phyloP scores from a whole-genome alignment of 1,284 basidiomycete genomes.

The Papiliotrema laurentii region DNA sequence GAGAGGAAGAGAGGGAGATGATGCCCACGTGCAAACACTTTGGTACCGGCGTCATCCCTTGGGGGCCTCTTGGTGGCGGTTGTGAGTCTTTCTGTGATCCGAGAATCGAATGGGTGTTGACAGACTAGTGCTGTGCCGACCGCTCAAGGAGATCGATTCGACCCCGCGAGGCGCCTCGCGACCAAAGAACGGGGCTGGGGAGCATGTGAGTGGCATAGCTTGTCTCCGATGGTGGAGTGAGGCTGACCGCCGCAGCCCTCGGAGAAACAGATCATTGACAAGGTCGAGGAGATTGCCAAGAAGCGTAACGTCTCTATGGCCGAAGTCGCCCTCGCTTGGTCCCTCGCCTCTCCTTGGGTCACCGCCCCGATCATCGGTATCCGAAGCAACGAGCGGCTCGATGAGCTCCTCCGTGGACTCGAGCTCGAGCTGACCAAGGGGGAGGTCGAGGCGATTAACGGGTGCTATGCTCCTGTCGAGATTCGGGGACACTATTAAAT shows the following conservation, averaged over 20 bases:
- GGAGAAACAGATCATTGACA: constrained; percentile 64
- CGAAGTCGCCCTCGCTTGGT: constrained; percentile 49
- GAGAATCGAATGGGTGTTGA: not conserved
- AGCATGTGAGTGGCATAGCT: constrained; percentile 12
- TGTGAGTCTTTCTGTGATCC: constrained; percentile 10
- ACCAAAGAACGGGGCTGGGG: constrained; percentile 2
- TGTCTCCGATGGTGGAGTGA: no score
- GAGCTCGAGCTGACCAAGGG: constrained; percentile 21
- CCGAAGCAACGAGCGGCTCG: constrained; percentile 23
- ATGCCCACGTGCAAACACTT: constrained; percentile 50
- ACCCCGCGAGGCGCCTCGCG: constrained; percentile 14
- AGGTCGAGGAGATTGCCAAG: constrained; percentile 55
- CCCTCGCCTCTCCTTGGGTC: constrained; percentile 20
- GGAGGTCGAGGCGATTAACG: constrained; percentile 22
- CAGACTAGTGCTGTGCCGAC: constrained; percentile 32
- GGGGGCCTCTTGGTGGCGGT: constrained; percentile 21
- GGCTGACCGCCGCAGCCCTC: constrained; percentile 69
- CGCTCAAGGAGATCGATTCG: constrained; percentile 13
- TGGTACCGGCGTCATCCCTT: constrained; percentile 33
- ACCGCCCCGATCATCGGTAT: constrained; percentile 38
- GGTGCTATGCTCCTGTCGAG: constrained; percentile 3
- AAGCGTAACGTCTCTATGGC: constrained; percentile 56
- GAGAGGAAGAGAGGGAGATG: constrained; percentile 66
- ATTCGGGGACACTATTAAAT: not conserved
- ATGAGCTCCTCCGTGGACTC: constrained; percentile 29